phyloP scores from a whole-genome alignment of 768 basidiomycete genomes.

The Gloeophyllum trabeum region DNA sequence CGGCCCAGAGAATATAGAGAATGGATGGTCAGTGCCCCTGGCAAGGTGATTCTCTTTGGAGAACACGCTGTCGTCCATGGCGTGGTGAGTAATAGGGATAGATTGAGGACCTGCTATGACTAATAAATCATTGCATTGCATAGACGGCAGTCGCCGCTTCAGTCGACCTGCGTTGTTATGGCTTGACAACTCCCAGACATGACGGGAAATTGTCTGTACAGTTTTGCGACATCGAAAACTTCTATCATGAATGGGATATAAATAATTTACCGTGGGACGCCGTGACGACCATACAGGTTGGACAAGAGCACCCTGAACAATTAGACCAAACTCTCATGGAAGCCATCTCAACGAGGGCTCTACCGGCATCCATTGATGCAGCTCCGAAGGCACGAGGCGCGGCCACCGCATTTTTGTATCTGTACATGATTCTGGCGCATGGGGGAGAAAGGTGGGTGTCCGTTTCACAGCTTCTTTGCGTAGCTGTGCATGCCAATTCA shows the following conservation, averaged over 20 bases:
- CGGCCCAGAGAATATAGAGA: conserved; percentile 30
- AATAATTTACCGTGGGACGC: conserved; percentile 71
- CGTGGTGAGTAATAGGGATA: conserved; percentile 48
- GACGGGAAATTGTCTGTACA: conserved; percentile 67
- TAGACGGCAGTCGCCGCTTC: conserved; percentile 93
- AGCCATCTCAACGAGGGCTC: conserved; percentile 42
- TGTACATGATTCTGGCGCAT: conserved; percentile 75
- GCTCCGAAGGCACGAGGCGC: conserved; percentile 31
- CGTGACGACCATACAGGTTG: conserved; percentile 39
- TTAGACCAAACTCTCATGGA: conserved; percentile 69
- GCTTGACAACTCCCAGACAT: conserved; percentile 61
- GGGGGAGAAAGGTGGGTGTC: conserved; percentile 43
- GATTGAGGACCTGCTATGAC: conserved; percentile 2
- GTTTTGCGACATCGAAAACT: conserved; percentile 69
- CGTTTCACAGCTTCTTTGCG: too few relatives aligned
- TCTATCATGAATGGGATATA: conserved; percentile 75
- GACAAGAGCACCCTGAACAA: conserved; percentile 44
- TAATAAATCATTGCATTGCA: conserved; percentile 6
- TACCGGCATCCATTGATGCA: conserved; percentile 22
- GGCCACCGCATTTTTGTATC: conserved; percentile 76
- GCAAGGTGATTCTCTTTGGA: conserved; percentile 96
- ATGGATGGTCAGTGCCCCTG: conserved; percentile 91
- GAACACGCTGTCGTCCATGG: conserved; percentile 99
- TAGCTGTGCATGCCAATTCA: conserved; percentile 3
- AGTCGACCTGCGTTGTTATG: conserved; percentile 92